Conservation (phyloP, 2,329 filamentous ascomycete genomes). For the Chalaropsis ovoidea region DNA sequence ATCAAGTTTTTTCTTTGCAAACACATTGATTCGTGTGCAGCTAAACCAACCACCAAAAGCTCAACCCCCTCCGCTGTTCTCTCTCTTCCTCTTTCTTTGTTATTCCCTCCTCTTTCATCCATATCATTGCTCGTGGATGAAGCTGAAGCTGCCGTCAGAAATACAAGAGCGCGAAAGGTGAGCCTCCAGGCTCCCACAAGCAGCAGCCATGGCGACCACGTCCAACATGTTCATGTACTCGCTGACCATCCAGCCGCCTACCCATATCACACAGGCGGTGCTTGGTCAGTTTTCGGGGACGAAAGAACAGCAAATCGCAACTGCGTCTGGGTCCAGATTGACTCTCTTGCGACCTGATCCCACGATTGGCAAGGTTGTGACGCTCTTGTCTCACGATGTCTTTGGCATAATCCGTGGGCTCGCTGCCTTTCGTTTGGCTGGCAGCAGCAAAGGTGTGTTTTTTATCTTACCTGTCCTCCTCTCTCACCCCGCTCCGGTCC, state of each 20-base stretch:
- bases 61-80: neutral
- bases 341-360: conserved; percentile 80
- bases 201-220: conserved; percentile 77
- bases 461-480: conserved; percentile 27
- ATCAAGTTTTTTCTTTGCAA: conserved; percentile 20
- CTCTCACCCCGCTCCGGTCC: neutral
- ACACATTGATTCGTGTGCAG: conserved; percentile 5
- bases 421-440: conserved; percentile 80
- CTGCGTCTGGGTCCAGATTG: conserved; percentile 80
- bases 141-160: conserved; percentile 22
- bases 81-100: conserved; percentile 7
- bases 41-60: conserved; percentile 2
- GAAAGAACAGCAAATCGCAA: conserved; percentile 95
- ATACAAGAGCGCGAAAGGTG: conserved; percentile 24
- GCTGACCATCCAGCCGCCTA: conserved; percentile 86
- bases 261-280: conserved; percentile 79
- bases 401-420: conserved; percentile 92
- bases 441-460: conserved; percentile 86
- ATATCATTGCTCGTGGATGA: conserved; percentile 25
- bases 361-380: conserved; percentile 72
- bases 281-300: conserved; percentile 92
- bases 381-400: conserved; percentile 80
- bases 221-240: conserved; percentile 99
- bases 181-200: conserved; percentile 28
- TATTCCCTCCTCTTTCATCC: conserved; percentile 17